Base-by-base conservation (phyloP, 2,329 filamentous ascomycete genomes). In the Didymella arachidicola region DNA sequence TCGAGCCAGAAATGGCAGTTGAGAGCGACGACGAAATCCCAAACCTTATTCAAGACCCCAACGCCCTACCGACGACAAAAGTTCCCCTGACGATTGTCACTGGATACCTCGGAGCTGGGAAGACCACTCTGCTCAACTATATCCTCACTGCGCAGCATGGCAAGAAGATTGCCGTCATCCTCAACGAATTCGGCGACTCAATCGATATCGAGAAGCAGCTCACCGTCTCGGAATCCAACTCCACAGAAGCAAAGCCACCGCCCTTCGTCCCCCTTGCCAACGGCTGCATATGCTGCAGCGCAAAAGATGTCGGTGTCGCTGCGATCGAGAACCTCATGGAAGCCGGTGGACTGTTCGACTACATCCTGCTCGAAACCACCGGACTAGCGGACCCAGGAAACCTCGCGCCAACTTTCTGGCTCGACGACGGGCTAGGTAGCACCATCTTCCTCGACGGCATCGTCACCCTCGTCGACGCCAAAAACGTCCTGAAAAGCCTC, bases 401-500 rank as follows among this genome's bases (percentile, higher is more conserved):
- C 70, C 87, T 99, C 50, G 95, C 95, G 0, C 95, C 95, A 0
- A 80, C 98, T 14, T 99, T 99, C 80, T 99, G 95, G 95, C 89
- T 99, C 26, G 95, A 99, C 69, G 94, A 98, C 65, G 95, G 93
- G 0, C 84, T 99, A 2, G 94, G 93, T 7, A 97, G 93, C 77
- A 93, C 90, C 36, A 97, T 99, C 69, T 99, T 96, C 76, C 86
- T 99, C 0, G 95, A 99, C 72, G 95, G 95, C 2, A 97, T 99
- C 56, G 93, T 98, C 45, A 98, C 95, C 0, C 82, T 99, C 1
- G 92, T 99, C 19, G 95, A 99, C 75, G 94, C 93, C 30, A 96
- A 95, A 79, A 97, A 98, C 70, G 90, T 99, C 22, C 77, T 96
- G 4, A 87, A 84, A 63, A 91, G 87, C 68, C 83, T 99, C 2